Evolutionary conservation across 106 monocot species (phyloP), one percentile per base, ranked within the genome.

Genomic region (Narthecium ossifragum): DNA sequence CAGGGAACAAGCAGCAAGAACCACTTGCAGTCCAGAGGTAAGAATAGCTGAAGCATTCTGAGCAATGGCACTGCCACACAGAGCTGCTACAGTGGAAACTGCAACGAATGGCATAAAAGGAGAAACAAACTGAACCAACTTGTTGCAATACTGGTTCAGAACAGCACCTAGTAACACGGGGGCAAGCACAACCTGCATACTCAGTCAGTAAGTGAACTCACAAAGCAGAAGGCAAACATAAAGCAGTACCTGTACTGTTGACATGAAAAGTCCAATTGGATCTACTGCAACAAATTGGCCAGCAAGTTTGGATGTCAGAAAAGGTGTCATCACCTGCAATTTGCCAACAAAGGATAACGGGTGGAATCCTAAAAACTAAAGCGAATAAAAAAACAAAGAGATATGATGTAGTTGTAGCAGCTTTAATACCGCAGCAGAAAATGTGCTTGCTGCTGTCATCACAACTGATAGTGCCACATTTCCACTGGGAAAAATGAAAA

Each of bases 271-370:
- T 2, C 83, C 90, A n/a, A 43, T 31, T 30, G 90, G 83, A 69
- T 96, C 90, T 13, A 96, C 90, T 23, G 94, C 83, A 51, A 96
- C 90, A 71, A 73, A 96, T 59, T 96, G 94, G 12, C 94, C 94
- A 29, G 83, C 94, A 28, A 96, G 83, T 76, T 86, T 83, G 33
- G 90, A 86, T 47, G 94, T 90, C 13, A 96, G 64, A 17, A 86
- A 73, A 38, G 94, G 86, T 15, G 94, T 96, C 83, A 86, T 73
- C 57, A 96, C 55, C 90, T 96, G 76, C 46, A 68, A 64, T n/a
- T n/a, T n/a, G n/a, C 30, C 10, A 46, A 29, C 12, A 45, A 48
- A 33, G 9, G 18, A 43, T 3, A 17, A 27, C 26, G 24, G 31
- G 27, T 59, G 11, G 17, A 50, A 11, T 26, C 17, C 2, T 27